Evolutionary conservation across 306 rosid species (phyloP), one percentile per base, ranked within the genome.

Genomic region (Pterocarpus macrocarpus): DNA sequence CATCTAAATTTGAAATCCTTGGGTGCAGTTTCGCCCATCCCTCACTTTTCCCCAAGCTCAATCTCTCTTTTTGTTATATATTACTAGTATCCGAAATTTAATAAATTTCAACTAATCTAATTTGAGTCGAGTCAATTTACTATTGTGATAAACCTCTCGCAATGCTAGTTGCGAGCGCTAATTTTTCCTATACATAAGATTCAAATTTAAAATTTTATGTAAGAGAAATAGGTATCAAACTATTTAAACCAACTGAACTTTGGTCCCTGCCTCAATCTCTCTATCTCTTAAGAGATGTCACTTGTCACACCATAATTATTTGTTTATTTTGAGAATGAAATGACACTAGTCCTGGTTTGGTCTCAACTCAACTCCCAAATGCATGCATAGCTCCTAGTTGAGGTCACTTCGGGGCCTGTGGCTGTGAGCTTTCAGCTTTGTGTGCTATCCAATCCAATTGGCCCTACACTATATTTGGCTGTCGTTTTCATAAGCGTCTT

Each of bases 11-110:
- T 45, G 47, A 63, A 79, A 84, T 80, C 80, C 85, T 87, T 77
- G 81, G n/a, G 69, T 63, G 85, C 88, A 76, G 50, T 56, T 75
- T 80, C 35, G 69, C 86, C 97, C 91, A 84, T 89, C 71, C 82
- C 77, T 71, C 80, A 30, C 35, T 22, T 12, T 36, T 57, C 50
- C 17, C 58, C 45, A 0, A 36, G 9, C 61, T 5, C 22, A 75
- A 47, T 38, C 28, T 22, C 28, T 22, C 28, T 22, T 22, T 22
- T 22, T 22, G 28, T 1, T 22, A 22, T 22, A 22, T 22, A 22
- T 0, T 22, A 22, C 28, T 22, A 22, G 28, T 22, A 22, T 22
- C 28, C 28, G 1, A 22, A 22, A 22, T 22, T 22, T 22, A 22
- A 22, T 22, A 22, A 22, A 22, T 22, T 22, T 1, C 28, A 22